Evolutionary conservation across 495 filamentous ascomycete species (phyloP), one percentile per base, ranked within the genome.

Genomic region (Podospora conica): DNA sequence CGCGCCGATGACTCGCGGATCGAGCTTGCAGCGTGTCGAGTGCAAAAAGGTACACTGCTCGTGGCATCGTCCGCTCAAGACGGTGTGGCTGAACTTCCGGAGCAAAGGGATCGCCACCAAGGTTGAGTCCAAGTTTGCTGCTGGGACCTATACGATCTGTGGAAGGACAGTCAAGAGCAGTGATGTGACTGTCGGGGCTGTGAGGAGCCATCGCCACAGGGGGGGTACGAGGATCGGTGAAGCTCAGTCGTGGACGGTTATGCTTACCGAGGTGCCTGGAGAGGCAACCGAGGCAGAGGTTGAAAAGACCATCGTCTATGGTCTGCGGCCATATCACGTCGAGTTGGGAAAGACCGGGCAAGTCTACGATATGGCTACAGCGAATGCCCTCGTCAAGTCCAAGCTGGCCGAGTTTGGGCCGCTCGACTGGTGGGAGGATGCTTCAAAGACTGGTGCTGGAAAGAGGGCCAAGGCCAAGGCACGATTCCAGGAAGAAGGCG

Each of bases 401-500:
- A 66, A 74, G 21, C 70, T 79, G n/a, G 64, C 67, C 2, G 54
- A 64, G 2, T 53, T 74, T 25, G 77, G 77, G 0, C 61, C 71
- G 7, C 59, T 79, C 12, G 74, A 79, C 55, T 75, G 65, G 68
- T 78, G 74, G 75, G 74, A 75, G 31, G 69, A 64, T 3, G 53
- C 69, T 10, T 53, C 63, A 0, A 33, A 53, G 1, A 64, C 63
- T 10, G 24, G 55, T 3, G 31, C 53, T 5, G 71, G 70, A 4
- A 74, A 74, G 60, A 69, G 73, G 7, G 62, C 71, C 31, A 77
- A 77, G 59, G 78, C 74, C 0, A 73, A 69, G 15, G 77, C 70
- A 3, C 70, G 71, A 20, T 81, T 79, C 56, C 25, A 48, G 6
- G 68, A 70, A 3, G 71, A 74, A 24, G 68, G 68, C 0, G 66